Conservation (phyloP, 768 basidiomycete genomes). For the Saitozyma sp. region DNA sequence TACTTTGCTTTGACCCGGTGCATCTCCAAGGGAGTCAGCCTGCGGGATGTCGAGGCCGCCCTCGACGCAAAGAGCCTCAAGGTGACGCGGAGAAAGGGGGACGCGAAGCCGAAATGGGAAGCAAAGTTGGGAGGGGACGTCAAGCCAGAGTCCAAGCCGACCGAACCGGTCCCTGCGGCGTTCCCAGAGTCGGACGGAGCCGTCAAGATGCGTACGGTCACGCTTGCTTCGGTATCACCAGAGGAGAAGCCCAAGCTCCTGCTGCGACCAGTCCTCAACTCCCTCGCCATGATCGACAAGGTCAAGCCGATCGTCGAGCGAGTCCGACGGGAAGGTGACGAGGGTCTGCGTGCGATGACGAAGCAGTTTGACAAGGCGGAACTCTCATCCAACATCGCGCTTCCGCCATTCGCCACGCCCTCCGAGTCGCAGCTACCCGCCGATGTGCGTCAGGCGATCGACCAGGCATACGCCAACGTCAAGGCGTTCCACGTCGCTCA, state of each 20-base stretch:
- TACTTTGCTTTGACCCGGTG: slow-evolving; percentile 91
- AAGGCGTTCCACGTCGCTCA: slow-evolving; percentile 89
- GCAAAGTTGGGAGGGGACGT: slow-evolving; percentile 56
- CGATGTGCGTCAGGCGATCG: slow-evolving; percentile 75
- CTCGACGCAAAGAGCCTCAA: slow-evolving; percentile 83
- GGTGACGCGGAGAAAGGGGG: slow-evolving; percentile 80
- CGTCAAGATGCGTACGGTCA: slow-evolving; percentile 77
- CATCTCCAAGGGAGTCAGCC: slow-evolving; percentile 73
- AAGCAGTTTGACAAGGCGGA: slow-evolving; percentile 87
- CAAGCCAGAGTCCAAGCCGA: slow-evolving; percentile 38
- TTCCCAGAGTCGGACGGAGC: slow-evolving; percentile 37
- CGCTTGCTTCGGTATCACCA: slow-evolving; percentile 57
- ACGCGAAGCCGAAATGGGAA: slow-evolving; percentile 77
- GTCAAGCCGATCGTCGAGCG: slow-evolving; percentile 91
- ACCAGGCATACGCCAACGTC: slow-evolving; percentile 87
- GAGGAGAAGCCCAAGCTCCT: slow-evolving; percentile 69
- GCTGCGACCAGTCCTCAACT: slow-evolving; percentile 82
- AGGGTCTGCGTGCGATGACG: slow-evolving; percentile 80
- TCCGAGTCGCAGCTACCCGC: slow-evolving; percentile 53
- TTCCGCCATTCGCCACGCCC: slow-evolving; percentile 74
- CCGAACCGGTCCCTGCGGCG: slow-evolving; percentile 45
- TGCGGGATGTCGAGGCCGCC: slow-evolving; percentile 78
- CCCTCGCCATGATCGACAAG: slow-evolving; percentile 82
- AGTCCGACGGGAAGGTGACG: slow-evolving; percentile 80
- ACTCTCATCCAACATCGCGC: slow-evolving; percentile 67